phyloP scores from a whole-genome alignment of 1,284 basidiomycete genomes.

The Austropuccinia psidii region DNA sequence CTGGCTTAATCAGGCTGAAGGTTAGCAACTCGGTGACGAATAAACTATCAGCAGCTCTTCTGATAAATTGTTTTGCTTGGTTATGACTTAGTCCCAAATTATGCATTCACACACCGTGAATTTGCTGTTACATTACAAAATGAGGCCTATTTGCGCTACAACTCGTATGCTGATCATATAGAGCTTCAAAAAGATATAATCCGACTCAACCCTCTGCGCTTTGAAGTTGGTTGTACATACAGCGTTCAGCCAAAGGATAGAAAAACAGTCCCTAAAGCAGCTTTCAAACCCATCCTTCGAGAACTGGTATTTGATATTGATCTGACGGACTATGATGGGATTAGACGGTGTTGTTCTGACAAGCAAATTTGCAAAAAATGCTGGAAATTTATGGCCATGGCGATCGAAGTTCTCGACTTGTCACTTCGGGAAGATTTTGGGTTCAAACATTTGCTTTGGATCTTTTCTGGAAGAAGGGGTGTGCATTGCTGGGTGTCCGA shows the following conservation, averaged over 20 bases:
- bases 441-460: conserved; percentile 73
- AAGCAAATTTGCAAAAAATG: conserved; percentile 87
- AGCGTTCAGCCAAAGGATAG: conserved; percentile 82
- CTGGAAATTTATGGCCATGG: conserved; percentile 90
- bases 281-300: conserved; percentile 69
- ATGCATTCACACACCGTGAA: conserved; percentile 82
- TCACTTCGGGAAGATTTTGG: conserved; percentile 79
- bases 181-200: conserved; percentile 88
- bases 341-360: conserved; percentile 88
- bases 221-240: conserved; percentile 95
- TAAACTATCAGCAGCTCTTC: not conserved
- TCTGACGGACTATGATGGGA: conserved; percentile 97
- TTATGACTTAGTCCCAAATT: conserved; percentile 51
- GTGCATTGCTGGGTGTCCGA: conserved; percentile 99
- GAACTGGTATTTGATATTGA: conserved; percentile 99
- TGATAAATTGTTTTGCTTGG: not conserved
- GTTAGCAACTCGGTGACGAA: conserved; percentile 40
- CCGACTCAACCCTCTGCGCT: conserved; percentile 74
- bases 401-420: conserved; percentile 77
- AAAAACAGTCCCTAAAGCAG: conserved; percentile 69
- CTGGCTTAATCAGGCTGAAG: conserved; percentile 89
- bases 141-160: conserved; percentile 90
- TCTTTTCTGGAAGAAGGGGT: conserved; percentile 95
- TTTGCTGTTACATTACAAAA: conserved; percentile 91
- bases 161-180: conserved; percentile 74